Conservation (phyloP, 495 filamentous ascomycete genomes). For the Neurospora intermedia region DNA sequence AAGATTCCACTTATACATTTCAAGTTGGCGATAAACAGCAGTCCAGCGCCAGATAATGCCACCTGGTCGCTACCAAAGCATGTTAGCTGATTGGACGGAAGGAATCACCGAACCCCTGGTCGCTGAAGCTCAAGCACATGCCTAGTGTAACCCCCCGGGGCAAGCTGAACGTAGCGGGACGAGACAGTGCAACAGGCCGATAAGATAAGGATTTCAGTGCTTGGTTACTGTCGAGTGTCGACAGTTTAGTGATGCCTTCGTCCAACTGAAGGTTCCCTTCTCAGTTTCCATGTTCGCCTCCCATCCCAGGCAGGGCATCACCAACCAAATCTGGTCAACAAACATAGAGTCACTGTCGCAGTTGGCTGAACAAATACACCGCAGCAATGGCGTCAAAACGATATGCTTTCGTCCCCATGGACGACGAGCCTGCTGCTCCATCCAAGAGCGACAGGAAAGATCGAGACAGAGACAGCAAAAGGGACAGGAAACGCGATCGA, state of each 20-base stretch:
- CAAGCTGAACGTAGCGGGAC: not conserved
- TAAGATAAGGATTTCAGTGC: slow-evolving; percentile 22
- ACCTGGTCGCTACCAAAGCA: not conserved
- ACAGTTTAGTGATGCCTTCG: not conserved
- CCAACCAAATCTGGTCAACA: not conserved
- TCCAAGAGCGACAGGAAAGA: slow-evolving; percentile 40
- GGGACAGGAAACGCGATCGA: slow-evolving; percentile 40
- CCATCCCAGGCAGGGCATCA: too few relatives aligned
- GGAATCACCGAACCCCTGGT: not conserved
- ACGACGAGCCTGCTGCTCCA: slow-evolving; percentile 53
- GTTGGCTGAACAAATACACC: not conserved
- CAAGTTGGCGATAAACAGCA: slow-evolving; percentile 5
- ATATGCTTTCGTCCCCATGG: slow-evolving; percentile 78
- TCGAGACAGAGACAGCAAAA: slow-evolving; percentile 38
- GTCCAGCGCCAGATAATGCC: slow-evolving; percentile 2
- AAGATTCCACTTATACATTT: not conserved
- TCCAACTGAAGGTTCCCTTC: not conserved
- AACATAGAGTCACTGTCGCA: not conserved
- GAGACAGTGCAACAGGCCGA: slow-evolving; percentile 1
- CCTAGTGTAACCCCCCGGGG: not conserved
- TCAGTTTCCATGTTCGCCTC: not conserved
- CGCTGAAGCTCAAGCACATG: not conserved
- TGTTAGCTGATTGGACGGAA: not conserved
- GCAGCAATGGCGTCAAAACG: slow-evolving; percentile 46
- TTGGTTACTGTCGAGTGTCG: not conserved